Percentiles rank a stretch among this genome's conserved stretches.
phyloP scores from a whole-genome alignment of 306 rosid species.

The Prunus padus region DNA sequence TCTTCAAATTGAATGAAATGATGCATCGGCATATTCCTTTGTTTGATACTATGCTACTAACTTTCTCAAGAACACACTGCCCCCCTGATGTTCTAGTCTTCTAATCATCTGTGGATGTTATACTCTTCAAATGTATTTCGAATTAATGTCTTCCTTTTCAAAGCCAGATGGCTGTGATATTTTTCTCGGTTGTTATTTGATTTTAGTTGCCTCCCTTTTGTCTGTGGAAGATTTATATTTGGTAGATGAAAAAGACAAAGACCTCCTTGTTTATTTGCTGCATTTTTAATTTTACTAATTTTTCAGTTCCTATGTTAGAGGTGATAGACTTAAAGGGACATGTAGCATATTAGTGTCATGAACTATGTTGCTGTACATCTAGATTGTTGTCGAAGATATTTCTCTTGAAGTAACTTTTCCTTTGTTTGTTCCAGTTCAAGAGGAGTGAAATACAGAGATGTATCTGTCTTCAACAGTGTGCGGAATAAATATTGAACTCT shows the following conservation, averaged over 20 bases:
- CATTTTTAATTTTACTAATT: neutral
- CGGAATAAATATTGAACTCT: neutral
- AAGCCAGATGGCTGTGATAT: neutral
- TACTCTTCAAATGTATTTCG: neutral
- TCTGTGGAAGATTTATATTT: neutral
- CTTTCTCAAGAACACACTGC: neutral
- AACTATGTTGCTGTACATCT: neutral
- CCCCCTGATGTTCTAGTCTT: neutral
- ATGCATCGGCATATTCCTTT: neutral
- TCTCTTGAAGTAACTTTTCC: neutral
- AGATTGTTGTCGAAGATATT: neutral
- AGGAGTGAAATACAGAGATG: neutral
- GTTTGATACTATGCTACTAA: neutral
- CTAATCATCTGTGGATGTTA: neutral
- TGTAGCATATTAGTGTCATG: neutral
- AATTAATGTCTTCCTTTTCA: neutral
- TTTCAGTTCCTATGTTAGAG: neutral
- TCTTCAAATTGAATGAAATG: constrained; percentile 17
- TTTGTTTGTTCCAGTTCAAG: no score
- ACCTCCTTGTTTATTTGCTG: neutral
- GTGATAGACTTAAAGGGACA: neutral
- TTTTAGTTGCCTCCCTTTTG: neutral
- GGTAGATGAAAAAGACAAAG: no score
- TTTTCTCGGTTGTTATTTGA: neutral
- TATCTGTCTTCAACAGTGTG: neutral